These are phyloP conservation scores for Panicum hallii DNA, from an alignment of 202 grass and related monocot genomes.

Conservation along the genomic window DNA sequence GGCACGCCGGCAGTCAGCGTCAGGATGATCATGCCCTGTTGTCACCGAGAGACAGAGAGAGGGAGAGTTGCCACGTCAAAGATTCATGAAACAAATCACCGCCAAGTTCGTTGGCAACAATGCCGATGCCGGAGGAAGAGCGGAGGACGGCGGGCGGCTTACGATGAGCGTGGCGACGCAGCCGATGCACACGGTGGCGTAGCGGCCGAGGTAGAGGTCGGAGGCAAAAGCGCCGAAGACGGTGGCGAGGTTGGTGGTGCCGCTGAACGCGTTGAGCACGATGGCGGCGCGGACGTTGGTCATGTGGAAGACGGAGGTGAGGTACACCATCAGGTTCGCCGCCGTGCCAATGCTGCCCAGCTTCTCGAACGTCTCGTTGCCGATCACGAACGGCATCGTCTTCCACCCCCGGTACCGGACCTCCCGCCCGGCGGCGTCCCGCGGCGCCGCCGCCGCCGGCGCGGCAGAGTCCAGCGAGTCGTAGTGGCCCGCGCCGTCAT, in stretches of 20 bases:
- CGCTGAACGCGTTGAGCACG: constrained; percentile 63
- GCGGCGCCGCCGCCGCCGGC: background rate
- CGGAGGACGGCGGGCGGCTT: background rate
- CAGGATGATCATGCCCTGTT: constrained; percentile 68
- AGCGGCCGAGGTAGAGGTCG: constrained; percentile 77
- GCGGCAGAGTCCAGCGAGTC: background rate
- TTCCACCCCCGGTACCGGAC: constrained; percentile 65
- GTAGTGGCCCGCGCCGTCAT: background rate
- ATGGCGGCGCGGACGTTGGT: constrained; percentile 55
- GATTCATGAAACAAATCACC: background rate
- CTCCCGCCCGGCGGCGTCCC: background rate
- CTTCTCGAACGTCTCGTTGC: constrained; percentile 87
- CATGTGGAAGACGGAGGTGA: constrained; percentile 77
- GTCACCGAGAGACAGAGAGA: background rate
- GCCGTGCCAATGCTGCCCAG: constrained; percentile 67
- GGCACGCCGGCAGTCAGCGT: constrained; percentile 69
- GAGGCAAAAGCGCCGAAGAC: constrained; percentile 67
- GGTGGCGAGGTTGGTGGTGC: constrained; percentile 77
- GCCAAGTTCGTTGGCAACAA: background rate
- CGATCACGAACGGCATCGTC: constrained; percentile 73
- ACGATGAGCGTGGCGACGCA: constrained; percentile 60
- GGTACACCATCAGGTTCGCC: constrained; percentile 79
- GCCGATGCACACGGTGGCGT: constrained; percentile 53
- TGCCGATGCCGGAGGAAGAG: too few relatives aligned
- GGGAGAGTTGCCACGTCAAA: background rate